Percentiles rank a stretch among this genome's conserved stretches.
phyloP scores from a whole-genome alignment of 169 alveolate genomes.

The Miamiensis avidus region DNA sequence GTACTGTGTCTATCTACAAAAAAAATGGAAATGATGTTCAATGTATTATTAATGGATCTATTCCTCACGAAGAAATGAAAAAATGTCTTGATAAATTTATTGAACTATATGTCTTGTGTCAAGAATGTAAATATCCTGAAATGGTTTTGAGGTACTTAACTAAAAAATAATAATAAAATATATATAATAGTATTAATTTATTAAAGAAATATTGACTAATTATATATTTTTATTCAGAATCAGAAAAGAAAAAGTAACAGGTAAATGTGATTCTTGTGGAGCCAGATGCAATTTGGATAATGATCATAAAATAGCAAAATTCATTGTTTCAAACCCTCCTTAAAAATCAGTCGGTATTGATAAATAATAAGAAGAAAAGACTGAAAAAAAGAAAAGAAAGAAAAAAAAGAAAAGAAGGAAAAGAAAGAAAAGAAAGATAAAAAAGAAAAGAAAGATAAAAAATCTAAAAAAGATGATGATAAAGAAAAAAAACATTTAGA shows the following conservation, averaged over 20 bases:
- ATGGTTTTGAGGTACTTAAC: slow-evolving; percentile 78
- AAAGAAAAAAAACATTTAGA: too few relatives aligned
- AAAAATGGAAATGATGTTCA: slow-evolving; percentile 75
- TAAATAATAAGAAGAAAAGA: slow-evolving; percentile 21
- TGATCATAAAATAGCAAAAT: slow-evolving; percentile 95
- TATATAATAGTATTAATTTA: too few relatives aligned
- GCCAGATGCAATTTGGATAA: slow-evolving; percentile 91
- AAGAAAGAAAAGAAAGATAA: slow-evolving; percentile 40
- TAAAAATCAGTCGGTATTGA: slow-evolving; percentile 41
- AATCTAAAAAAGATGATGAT: too few relatives aligned
- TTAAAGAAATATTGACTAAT: too few relatives aligned
- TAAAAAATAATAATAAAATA: too few relatives aligned
- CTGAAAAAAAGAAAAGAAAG: slow-evolving; percentile 26
- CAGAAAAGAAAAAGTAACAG: slow-evolving; percentile 86
- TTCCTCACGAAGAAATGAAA: slow-evolving; percentile 89
- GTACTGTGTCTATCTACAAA: slow-evolving; percentile 93
- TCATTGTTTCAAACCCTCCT: slow-evolving; percentile 96
- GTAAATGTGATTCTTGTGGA: slow-evolving; percentile 98
- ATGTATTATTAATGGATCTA: slow-evolving; percentile 42
- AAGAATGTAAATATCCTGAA: slow-evolving; percentile 98
- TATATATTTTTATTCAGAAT: slow-evolving; percentile 72
- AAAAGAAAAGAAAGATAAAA: slow-evolving; percentile 43
- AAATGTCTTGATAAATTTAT: slow-evolving; percentile 96
- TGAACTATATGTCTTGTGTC: slow-evolving; percentile 97
- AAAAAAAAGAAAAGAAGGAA: slow-evolving; percentile 28